These are phyloP conservation scores for Millerozyma acaciae DNA, from an alignment of 805 yeast species.

Conservation along the genomic window DNA sequence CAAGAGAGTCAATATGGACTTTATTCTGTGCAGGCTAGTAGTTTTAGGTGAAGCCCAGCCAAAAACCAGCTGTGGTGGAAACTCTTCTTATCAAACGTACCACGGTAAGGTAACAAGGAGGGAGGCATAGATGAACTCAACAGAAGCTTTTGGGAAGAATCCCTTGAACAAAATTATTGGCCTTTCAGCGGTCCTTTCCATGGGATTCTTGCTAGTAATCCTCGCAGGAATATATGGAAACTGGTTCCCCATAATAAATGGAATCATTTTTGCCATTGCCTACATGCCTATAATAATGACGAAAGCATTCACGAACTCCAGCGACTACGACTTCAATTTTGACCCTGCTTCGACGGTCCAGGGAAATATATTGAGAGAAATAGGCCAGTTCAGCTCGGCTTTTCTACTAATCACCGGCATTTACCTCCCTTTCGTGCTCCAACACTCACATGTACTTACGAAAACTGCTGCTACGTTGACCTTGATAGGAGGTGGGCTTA, in stretches of 20 bases:
- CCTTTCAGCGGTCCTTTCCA: conserved; percentile 72
- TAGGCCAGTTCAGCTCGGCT: conserved; percentile 78
- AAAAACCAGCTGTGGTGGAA: too few relatives aligned
- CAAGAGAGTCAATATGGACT: too few relatives aligned
- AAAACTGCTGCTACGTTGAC: conserved; percentile 72
- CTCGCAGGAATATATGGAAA: conserved; percentile 83
- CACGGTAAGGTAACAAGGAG: neutral
- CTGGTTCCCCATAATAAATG: conserved; percentile 84
- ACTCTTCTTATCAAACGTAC: too few relatives aligned
- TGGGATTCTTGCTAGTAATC: conserved; percentile 85
- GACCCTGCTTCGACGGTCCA: conserved; percentile 30
- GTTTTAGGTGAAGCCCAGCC: too few relatives aligned
- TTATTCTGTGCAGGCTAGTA: too few relatives aligned
- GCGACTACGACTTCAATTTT: conserved; percentile 42
- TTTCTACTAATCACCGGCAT: conserved; percentile 72
- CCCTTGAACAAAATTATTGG: conserved; percentile 78
- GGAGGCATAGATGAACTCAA: conserved; percentile 17
- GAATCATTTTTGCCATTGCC: conserved; percentile 38
- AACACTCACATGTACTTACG: conserved; percentile 72
- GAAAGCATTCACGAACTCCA: conserved; percentile 25
- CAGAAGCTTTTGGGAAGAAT: conserved; percentile 26
- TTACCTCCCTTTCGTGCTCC: conserved; percentile 66
- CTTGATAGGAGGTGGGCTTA: conserved; percentile 75
- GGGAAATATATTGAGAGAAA: conserved; percentile 54
- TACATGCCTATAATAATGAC: conserved; percentile 37